Base-by-base conservation (phyloP, 345 rosid species). In the Hevea brasiliensis region DNA sequence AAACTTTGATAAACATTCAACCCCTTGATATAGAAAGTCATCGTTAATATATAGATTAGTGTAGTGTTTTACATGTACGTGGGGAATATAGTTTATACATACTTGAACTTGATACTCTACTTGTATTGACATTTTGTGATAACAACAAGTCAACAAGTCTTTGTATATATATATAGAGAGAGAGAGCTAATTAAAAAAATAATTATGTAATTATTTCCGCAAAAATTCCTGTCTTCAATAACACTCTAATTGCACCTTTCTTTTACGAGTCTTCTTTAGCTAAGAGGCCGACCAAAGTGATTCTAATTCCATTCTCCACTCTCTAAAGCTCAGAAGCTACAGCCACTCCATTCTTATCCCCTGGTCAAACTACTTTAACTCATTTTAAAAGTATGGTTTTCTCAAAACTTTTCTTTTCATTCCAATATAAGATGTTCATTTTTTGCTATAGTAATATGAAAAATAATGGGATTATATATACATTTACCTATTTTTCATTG, bases 261-360 rank as follows among this genome's bases (percentile, higher is more conserved):
- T 41, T 1, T 35, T 6, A 4, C 51, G 7, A 51, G 12, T 54
- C 7, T 23, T 53, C 65, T 77, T 77, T 83, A 63, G 67, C 11
- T 29, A 40, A 73, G 85, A 81, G 87, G 80, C 80, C 81, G 87
- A 79, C 83, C 75, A 65, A 69, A 76, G 65, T 45, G 76, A 84
- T 84, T 84, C 87, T 67, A 66, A 79, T 81, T 79, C 80, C 76
- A 72, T 81, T 77, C 81, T 79, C 85, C 83, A 79, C 85, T 79
- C 72, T 65, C 67, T 62, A 26, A 20, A 64, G 55, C 71, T 32
- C 61, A 23, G 73, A 72, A 74, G 77, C 81, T 44, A 51, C 48
- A 8, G 67, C 18, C 68, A 61, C 58, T 37, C 51, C 15, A 14
- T 35, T 55, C 23, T 55, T 57, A 56, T 63, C 14, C 9, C 6